Evolutionary conservation across 2,329 filamentous ascomycete genomes (phyloP), one percentile per base, ranked within the genome.

Genomic region (Alternaria brassicicola): DNA sequence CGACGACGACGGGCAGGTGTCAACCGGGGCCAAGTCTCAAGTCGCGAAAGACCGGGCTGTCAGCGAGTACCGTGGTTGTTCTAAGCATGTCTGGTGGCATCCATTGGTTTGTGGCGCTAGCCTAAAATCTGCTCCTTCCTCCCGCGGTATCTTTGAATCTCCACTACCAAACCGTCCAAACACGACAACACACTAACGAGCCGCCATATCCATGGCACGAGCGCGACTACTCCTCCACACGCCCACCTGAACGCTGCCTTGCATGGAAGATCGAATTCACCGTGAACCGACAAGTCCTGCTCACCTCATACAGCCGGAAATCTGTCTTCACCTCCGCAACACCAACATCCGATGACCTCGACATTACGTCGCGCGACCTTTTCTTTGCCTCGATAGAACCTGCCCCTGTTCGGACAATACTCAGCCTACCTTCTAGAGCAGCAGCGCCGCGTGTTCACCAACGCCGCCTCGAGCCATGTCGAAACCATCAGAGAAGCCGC

Each of bases 291-390:
- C 56, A 52, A 51, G 65, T 58, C 43, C 52, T 57, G 47, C 67
- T 53, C 48, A 33, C 52, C 43, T 26, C 45, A 39, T 43, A 12
- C 52, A 52, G 9, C 46, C 64, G 53, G 48, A 63, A 60, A 53
- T 56, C 65, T 54, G 59, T 67, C 61, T 47, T 43, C 61, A 63
- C 51, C 55, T 48, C 50, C 49, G 46, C 61, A 57, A 52, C 53
- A 57, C 52, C 63, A 57, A 55, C 63, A 59, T 65, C 71, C 68
- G 64, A 77, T 77, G 75, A 76, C 33, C 71, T 68, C 62, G 63
- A 62, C 57, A 69, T 47, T 55, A 49, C 66, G 56, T 48, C 57
- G 54, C 45, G 52, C 64, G 42, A 64, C 51, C 55, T 61, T 60
- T 61, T 63, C 62, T 62, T 61, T 56, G 42, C 52, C 61, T 58